Percentiles rank a stretch among this genome's conserved stretches.
These are phyloP conservation scores for Afroboletus lepidellus DNA, from an alignment of 1,284 basidiomycete species.

Conservation along the genomic window DNA sequence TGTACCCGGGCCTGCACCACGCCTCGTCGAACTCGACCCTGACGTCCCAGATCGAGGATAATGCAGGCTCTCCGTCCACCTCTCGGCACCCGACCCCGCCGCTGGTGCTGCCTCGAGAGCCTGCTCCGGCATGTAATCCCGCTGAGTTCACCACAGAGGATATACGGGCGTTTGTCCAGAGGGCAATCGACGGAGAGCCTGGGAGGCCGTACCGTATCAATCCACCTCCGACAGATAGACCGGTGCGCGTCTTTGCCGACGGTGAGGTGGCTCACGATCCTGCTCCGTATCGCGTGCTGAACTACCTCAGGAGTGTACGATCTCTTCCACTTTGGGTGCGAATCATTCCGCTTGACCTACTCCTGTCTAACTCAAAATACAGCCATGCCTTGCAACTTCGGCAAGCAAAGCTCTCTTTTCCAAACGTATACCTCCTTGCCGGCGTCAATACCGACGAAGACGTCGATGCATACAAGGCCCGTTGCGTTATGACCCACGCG, in stretches of 20 bases:
- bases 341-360: constrained; percentile 1
- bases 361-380: constrained; percentile 14
- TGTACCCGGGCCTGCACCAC: constrained; percentile 37
- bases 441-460: constrained; percentile 87
- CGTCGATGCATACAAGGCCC: constrained; percentile 74
- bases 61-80: constrained; percentile 29
- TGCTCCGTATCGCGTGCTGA: constrained; percentile 13
- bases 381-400: constrained; percentile 92
- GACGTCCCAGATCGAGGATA: constrained; percentile 43
- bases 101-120: constrained; percentile 31
- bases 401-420: constrained; percentile 93
- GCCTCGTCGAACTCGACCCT: constrained; percentile 52
- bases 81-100: constrained; percentile 28
- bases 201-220: constrained; percentile 81
- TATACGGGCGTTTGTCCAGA: constrained; percentile 67
- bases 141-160: constrained; percentile 65
- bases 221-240: constrained; percentile 73
- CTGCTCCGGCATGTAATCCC: constrained; percentile 56
- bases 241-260: constrained; percentile 93
- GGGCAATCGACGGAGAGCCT: constrained; percentile 64
- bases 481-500: constrained; percentile 81
- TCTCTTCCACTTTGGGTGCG: constrained; percentile 91
- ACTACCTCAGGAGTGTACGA: constrained; percentile 78
- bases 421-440: constrained; percentile 83
- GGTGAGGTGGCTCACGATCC: constrained; percentile 43